Conservation (phyloP, 2,329 filamentous ascomycete species). For the Dissoconium aciculare region DNA sequence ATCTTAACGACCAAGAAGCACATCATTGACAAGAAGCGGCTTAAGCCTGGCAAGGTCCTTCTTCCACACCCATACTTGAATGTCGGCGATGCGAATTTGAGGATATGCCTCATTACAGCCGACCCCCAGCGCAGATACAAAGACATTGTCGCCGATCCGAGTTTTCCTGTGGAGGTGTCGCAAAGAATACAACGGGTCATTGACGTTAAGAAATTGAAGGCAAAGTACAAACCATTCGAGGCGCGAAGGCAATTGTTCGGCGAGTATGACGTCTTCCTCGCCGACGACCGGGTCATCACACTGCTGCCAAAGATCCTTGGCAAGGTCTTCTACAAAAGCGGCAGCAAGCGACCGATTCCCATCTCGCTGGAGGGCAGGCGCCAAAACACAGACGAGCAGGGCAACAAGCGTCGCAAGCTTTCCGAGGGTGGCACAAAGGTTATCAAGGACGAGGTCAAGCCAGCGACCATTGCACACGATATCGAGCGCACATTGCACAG, state of each 20-base stretch:
- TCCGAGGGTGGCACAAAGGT: constrained; percentile 25
- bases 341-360: constrained; percentile 73
- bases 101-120: constrained; percentile 75
- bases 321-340: constrained; percentile 82
- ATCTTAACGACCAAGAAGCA: constrained; percentile 51
- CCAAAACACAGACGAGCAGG: constrained; percentile 36
- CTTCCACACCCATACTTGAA: constrained; percentile 43
- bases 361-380: constrained; percentile 51
- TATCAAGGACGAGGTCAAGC: constrained; percentile 36
- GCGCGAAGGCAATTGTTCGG: constrained; percentile 64
- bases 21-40: constrained; percentile 54
- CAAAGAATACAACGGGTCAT: constrained; percentile 47
- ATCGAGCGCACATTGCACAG: constrained; percentile 61
- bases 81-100: constrained; percentile 27
- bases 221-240: constrained; percentile 55
- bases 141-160: constrained; percentile 61
- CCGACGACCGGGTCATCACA: constrained; percentile 68
- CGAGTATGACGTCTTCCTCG: constrained; percentile 88
- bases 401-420: constrained; percentile 32
- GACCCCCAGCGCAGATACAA: constrained; percentile 77
- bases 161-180: constrained; percentile 36
- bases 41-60: constrained; percentile 69
- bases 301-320: constrained; percentile 64
- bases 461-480: constrained; percentile 60
- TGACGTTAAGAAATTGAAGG: constrained; percentile 12